Evolutionary conservation across 2,329 filamentous ascomycete genomes (phyloP).

Genomic region (Verticillium longisporum): DNA sequence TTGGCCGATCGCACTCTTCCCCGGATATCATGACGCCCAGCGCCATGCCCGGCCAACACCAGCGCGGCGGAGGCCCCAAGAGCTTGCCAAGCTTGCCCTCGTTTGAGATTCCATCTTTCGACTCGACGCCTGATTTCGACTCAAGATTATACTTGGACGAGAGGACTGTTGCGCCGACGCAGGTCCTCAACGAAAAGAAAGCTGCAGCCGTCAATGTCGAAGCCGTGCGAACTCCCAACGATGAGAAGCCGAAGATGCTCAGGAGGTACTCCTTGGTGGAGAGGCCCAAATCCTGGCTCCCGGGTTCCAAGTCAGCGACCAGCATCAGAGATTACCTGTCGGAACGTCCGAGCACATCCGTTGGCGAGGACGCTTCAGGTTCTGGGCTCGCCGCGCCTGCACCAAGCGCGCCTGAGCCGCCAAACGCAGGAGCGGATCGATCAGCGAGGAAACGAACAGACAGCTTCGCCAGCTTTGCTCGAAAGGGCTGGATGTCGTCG

Average conservation of each 20-base stretch:
- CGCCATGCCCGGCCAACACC: constrained; percentile 12
- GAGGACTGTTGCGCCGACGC: constrained; percentile 1
- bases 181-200: not conserved
- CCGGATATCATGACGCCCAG: constrained; percentile 18
- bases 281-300: constrained; percentile 46
- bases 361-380: constrained; percentile 6
- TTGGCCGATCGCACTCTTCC: constrained; percentile 27
- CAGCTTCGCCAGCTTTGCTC: constrained; percentile 43
- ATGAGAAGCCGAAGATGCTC: constrained; percentile 21
- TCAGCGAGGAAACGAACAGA: constrained; percentile 20
- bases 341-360: constrained; percentile 12
- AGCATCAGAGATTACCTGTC: constrained; percentile 24
- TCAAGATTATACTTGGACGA: constrained; percentile 33
- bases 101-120: constrained; percentile 48
- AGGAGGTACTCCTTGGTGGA: constrained; percentile 41
- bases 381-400: constrained; percentile 3
- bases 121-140: constrained; percentile 42
- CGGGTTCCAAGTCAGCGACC: constrained; percentile 33
- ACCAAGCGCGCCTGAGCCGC: constrained; percentile 1
- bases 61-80: constrained; percentile 15
- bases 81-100: constrained; percentile 28
- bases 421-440: not conserved
- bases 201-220: not conserved
- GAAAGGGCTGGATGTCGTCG: constrained; percentile 42
- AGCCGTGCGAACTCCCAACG: constrained; percentile 13